Evolutionary conservation across 2,329 filamentous ascomycete species (phyloP), one percentile per base, ranked within the genome.

Genomic region (Pseudocercospora cruenta): DNA sequence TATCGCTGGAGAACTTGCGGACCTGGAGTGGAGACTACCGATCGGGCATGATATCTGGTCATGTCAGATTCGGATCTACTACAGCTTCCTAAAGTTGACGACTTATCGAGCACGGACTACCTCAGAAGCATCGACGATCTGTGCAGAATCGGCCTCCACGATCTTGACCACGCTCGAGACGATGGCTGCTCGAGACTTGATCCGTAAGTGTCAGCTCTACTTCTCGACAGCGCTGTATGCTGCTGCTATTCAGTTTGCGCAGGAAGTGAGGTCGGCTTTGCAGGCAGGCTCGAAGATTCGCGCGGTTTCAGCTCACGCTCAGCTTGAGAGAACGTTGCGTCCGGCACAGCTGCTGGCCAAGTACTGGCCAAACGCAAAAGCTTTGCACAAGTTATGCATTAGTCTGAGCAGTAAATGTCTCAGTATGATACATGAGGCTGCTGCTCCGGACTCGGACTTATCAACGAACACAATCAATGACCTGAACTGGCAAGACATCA

Each of bases 161-260:
- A 64, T 66, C 47, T 31, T 67, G 19, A 63, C 53, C 3, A 63
- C 65, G 22, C 60, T 64, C 57, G 65, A 67, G 24, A 61, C 61
- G 8, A 67, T 67, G 65, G 28, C 55, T 22, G 36, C 60, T 1
- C 31, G 53, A 24, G 54, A 49, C 10, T 39, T 24, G 16, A 60
- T 67, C 10, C 60, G 57, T 5, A 57, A 49, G 10, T 62, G 57
- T 14, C 53, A 63, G 24, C 61, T 33, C 28, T 55, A 58, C 19
- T 63, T 55, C 49, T 58, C 61, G 5, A 63, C 65, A 21, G 45
- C 65, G 1, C 28, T 67, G 2, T 53, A 61, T 4, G 65, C 65
- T 14, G 65, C 65, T 22, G 58, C 58, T 0, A 61, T 67, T 24
- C 57, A 67, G 19, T 64, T 67, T 24, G 47, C 57, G 16, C 61